phyloP scores from a whole-genome alignment of 257 asterid genomes.

The Ligustrum vulgare region DNA sequence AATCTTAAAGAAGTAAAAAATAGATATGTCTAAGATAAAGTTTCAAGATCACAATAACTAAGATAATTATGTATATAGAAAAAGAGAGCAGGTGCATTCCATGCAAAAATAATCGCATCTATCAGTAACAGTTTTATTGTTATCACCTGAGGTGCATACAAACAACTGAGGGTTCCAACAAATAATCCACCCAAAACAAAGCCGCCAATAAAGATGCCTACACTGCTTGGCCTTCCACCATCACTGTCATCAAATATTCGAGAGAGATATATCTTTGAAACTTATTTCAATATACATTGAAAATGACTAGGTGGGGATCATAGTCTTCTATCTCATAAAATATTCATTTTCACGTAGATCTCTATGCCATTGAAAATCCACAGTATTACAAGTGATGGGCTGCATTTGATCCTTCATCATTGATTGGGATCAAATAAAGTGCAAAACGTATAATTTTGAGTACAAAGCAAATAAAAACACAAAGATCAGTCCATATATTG shows the following conservation, averaged over 20 bases:
- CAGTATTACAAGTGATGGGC: not conserved
- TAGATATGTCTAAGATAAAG: not conserved
- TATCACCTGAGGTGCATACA: constrained; percentile 82
- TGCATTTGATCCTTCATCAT: constrained; percentile 17
- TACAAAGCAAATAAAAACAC: not conserved
- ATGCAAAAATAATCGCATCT: not conserved
- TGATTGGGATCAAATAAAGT: constrained; percentile 7
- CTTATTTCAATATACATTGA: constrained; percentile 9
- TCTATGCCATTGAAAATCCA: not conserved
- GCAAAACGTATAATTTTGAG: not conserved
- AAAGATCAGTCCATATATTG: not conserved
- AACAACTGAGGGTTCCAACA: constrained; percentile 74
- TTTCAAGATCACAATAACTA: constrained; percentile 5
- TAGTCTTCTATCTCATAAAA: constrained; percentile 5
- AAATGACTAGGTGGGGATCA: not conserved
- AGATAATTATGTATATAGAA: not conserved
- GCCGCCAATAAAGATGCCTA: constrained; percentile 66
- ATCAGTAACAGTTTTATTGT: not conserved
- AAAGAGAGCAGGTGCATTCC: not conserved
- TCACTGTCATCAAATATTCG: constrained; percentile 46
- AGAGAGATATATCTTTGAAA: constrained; percentile 12
- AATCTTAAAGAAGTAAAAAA: not conserved
- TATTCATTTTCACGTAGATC: constrained; percentile 2
- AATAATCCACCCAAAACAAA: constrained; percentile 78
- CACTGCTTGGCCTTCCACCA: constrained; percentile 47